Base-by-base conservation (phyloP, 106 monocot species). In the Iris macrosiphon region DNA sequence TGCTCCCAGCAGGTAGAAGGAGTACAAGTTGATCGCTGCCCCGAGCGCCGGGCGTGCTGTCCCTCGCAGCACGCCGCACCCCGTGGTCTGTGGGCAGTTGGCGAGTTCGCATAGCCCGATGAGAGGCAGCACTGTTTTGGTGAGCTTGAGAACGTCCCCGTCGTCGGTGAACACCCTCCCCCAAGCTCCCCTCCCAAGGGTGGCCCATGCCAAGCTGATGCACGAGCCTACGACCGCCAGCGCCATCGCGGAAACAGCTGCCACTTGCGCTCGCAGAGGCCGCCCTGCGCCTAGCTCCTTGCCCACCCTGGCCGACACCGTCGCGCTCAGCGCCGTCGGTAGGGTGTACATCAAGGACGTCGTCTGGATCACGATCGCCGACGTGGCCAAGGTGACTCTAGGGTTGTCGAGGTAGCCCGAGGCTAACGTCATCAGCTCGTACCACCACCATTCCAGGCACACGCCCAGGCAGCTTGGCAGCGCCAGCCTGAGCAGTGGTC, bases 271-370 rank as follows among this genome's bases (percentile, higher is more conserved):
- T 16, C 31, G 41, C 10, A 4, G 1, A 2, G 76, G 71, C 8
- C 68, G 62, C 1, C 81, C 67, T 4, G 76, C 81, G n/a, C 81
- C 81, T 20, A 82, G 81, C 70, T 81, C 72, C 23, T 76, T 72
- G 7, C 76, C 81, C 10, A 81, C 71, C 0, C 81, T 62, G 24
- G 76, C 50, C 10, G 81, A 64, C 3, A 56, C 75, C 4, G 81
- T 58, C 1, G 76, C 31, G 25, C 66, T 60, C 11, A 82, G 64
- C 5, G 81, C 68, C 2, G 50, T 53, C 2, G 81, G 81, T 1
- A 82, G 21, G 1, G 76, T 76, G 72, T 82, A 82, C 68, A 82
- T 55, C 32, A 82, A 39, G 1, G 81, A 58, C 29, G 81, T 82
- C 2, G 76, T 82, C 29, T 82, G 82, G 11, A 82, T 76, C 38